phyloP scores from a whole-genome alignment of 1,284 basidiomycete genomes.

The Retiboletus flavoniger region DNA sequence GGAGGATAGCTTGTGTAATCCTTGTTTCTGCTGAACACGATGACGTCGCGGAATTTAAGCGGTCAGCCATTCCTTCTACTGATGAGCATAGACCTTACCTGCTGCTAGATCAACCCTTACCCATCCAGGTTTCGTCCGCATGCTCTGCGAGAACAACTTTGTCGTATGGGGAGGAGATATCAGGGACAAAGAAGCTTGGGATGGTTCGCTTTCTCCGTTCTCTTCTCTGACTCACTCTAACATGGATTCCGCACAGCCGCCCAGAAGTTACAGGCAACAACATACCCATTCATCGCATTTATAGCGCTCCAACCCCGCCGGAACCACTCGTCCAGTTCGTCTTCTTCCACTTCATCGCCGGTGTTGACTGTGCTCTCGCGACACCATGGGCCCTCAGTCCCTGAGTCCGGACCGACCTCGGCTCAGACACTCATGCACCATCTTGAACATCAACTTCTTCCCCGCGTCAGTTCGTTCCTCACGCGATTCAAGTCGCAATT shows the following conservation, averaged over 20 bases:
- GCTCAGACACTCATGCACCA: conserved; percentile 63
- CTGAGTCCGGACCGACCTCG: conserved; percentile 55
- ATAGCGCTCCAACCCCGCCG: conserved; percentile 80
- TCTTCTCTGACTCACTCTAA: conserved; percentile 1
- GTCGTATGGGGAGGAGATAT: conserved; percentile 80
- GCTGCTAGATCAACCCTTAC: conserved; percentile 69
- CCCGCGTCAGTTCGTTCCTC: conserved; percentile 77
- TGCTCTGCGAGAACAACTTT: conserved; percentile 60
- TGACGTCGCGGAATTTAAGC: conserved; percentile 83
- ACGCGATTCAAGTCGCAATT: conserved; percentile 52
- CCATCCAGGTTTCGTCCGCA: conserved; percentile 59
- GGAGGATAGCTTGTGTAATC: conserved; percentile 76
- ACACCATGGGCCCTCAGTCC: conserved; percentile 67
- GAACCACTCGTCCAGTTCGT: conserved; percentile 36
- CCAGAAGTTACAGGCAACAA: conserved; percentile 84
- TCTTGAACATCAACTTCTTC: conserved; percentile 69
- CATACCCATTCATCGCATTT: conserved; percentile 91
- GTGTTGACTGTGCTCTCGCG: conserved; percentile 79
- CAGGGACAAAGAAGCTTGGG: conserved; percentile 78
- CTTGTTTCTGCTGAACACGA: conserved; percentile 92
- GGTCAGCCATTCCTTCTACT: conserved; percentile 40
- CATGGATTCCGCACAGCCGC: conserved; percentile 53
- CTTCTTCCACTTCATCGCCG: conserved; percentile 45
- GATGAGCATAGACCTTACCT: conserved; percentile 1
- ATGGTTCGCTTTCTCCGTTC: conserved; percentile 50